Evolutionary conservation across 768 basidiomycete species (phyloP), one percentile per base, ranked within the genome.

Genomic region (Hygrophorus pudorinus): DNA sequence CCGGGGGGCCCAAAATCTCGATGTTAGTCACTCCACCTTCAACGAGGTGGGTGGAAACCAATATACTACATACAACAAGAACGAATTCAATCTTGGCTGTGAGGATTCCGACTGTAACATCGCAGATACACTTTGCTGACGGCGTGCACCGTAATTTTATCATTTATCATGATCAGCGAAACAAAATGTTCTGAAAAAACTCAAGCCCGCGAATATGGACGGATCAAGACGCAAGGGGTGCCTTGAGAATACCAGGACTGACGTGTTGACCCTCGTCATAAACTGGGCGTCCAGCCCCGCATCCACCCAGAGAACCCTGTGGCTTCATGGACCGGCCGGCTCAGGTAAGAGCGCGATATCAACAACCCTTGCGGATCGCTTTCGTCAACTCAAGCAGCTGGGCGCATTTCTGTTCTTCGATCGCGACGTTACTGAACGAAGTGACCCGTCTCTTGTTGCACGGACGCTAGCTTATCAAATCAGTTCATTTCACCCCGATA

Each of bases 341-440:
- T 40, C 53, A 7, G 53, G 53, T 8, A 54, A 54, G 24, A 50
- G 48, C 46, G 40, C 53, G 1, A 45, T 54, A n/a, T 24, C 52
- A 17, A 46, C 51, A 4, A 53, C 29, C 13, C 16, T 54, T 11
- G 49, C 52, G 1, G 31, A 48, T 14, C 13, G 17, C 18, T 53
- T 53, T 14, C 38, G 36, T 1, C 28, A 28, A 8, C 30, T 36
- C 8, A 12, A 39, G 5, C 44, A 48, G 24, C 53, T 54, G 16
- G 53, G 53, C 6, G 48, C 47, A 2, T 53, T 48, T 31, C 14
- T 53, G 2, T 48, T 53, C 16, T 54, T 54, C 20, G 18, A 44
- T 1, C 36, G 52, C 13, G 42, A 47, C 21, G 44, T 41, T 29
- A 31, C 32, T 2, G 43, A 30, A 12, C 16, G 18, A 8, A 48